phyloP scores from a whole-genome alignment of 495 filamentous ascomycete species.

The Tirmania nivea region DNA sequence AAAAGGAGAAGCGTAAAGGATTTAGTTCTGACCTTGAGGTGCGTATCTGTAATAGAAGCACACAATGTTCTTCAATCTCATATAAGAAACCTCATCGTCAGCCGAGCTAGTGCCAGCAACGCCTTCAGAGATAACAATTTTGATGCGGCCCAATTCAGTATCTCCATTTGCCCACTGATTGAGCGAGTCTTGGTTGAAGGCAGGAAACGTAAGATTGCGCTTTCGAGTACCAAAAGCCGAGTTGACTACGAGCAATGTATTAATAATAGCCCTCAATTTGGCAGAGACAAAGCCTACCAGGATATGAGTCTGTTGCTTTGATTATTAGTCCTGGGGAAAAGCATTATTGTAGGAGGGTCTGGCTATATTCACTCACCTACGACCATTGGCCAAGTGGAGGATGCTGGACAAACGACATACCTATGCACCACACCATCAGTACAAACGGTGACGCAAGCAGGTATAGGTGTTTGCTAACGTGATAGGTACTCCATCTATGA shows the following conservation, averaged over 20 bases:
- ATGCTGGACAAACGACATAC: not conserved
- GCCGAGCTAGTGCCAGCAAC: not conserved
- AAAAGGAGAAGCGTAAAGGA: not conserved
- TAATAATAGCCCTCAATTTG: no score
- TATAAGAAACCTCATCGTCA: not conserved
- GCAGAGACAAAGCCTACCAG: not conserved
- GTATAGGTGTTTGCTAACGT: not conserved
- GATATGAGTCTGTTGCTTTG: not conserved
- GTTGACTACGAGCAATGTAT: not conserved
- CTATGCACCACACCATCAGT: not conserved
- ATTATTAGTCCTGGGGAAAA: no score
- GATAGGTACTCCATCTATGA: not conserved
- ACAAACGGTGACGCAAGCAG: no score
- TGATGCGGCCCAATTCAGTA: not conserved
- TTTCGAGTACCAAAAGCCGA: not conserved
- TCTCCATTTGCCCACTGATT: constrained; percentile 1
- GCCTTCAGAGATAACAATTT: not conserved
- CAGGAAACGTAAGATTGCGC: not conserved
- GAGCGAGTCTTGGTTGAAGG: not conserved
- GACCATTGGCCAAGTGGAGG: not conserved
- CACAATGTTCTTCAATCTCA: not conserved
- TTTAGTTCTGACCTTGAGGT: not conserved
- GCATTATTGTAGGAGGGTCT: no score
- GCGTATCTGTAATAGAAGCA: not conserved
- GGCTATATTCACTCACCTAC: not conserved